phyloP scores from a whole-genome alignment of 2,329 filamentous ascomycete genomes.

The Fusarium gaditjirri region DNA sequence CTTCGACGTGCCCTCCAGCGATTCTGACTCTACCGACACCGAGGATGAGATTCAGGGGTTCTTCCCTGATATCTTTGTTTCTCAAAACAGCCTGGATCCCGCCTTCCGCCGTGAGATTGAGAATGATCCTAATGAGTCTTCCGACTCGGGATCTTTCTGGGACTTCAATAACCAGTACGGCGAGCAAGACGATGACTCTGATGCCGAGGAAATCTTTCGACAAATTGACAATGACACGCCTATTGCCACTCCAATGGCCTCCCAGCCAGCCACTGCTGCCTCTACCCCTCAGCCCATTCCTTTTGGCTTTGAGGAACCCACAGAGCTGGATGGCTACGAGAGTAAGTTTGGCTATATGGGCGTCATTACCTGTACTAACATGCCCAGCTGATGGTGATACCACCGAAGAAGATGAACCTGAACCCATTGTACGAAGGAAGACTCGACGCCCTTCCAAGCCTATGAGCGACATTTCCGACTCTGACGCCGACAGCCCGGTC shows the following conservation, averaged over 20 bases:
- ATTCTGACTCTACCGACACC: constrained; percentile 72
- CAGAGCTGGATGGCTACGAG: constrained; percentile 67
- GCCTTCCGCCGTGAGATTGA: constrained; percentile 79
- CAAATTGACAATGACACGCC: constrained; percentile 56
- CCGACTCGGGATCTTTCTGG: constrained; percentile 70
- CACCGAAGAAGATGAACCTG: constrained; percentile 68
- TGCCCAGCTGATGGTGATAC: constrained; percentile 68
- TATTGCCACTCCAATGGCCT: constrained; percentile 54
- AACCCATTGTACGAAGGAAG: constrained; percentile 61
- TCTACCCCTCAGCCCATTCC: constrained; percentile 42
- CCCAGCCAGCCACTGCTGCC: constrained; percentile 41
- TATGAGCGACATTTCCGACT: constrained; percentile 59
- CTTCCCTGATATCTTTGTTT: constrained; percentile 82
- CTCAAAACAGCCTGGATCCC: constrained; percentile 78
- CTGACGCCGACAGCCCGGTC: constrained; percentile 60
- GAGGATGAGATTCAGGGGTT: constrained; percentile 72
- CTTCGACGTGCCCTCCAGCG: constrained; percentile 75
- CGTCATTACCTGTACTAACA: constrained; percentile 52
- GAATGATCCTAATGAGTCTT: constrained; percentile 69
- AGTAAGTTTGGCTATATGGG: constrained; percentile 59
- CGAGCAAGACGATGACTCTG: constrained; percentile 51
- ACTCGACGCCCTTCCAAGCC: constrained; percentile 54
- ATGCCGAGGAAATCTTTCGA: constrained; percentile 55
- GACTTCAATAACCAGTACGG: constrained; percentile 65
- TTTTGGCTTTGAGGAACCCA: constrained; percentile 45